Evolutionary conservation across 768 basidiomycete genomes (phyloP).

Genomic region (Phaffia tasmanica): DNA sequence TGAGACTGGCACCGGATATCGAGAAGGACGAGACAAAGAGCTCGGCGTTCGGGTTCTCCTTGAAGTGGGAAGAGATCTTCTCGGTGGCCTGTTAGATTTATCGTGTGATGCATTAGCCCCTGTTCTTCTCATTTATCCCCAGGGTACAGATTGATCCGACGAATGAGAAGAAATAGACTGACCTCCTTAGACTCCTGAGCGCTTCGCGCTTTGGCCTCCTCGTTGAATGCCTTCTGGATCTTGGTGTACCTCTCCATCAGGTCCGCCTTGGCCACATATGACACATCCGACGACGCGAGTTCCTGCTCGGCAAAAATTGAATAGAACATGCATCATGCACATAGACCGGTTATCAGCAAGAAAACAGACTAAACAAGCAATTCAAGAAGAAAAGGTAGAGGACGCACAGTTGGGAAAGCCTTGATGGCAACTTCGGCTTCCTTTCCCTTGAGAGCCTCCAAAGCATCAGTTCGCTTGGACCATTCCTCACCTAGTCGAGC

Average conservation of each 20-base stretch:
- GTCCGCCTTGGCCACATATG: slow-evolving; percentile 65
- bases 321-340: slow-evolving; percentile 5
- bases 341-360: not conserved
- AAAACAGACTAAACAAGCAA: not conserved
- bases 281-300: slow-evolving; percentile 78
- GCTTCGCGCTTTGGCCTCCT: slow-evolving; percentile 71
- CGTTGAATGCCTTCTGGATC: slow-evolving; percentile 72
- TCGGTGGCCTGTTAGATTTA: slow-evolving; percentile 52
- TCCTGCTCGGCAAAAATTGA: slow-evolving; percentile 48
- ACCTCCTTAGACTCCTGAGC: slow-evolving; percentile 66
- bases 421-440: slow-evolving; percentile 84
- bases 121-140: too few relatives aligned
- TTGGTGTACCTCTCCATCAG: slow-evolving; percentile 61
- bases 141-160: not conserved
- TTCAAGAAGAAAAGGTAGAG: not conserved
- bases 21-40: slow-evolving; percentile 61
- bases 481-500: slow-evolving; percentile 57
- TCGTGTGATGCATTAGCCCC: not conserved
- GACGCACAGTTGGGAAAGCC: slow-evolving; percentile 54
- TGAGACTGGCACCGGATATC: slow-evolving; percentile 67
- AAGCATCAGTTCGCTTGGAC: slow-evolving; percentile 50
- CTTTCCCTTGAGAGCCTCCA: slow-evolving; percentile 54
- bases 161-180: slow-evolving; percentile 28
- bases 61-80: slow-evolving; percentile 58
- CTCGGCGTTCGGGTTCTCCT: slow-evolving; percentile 58